phyloP scores from a whole-genome alignment of 352 stramenopile genomes.

The Globisporangium viniferum region DNA sequence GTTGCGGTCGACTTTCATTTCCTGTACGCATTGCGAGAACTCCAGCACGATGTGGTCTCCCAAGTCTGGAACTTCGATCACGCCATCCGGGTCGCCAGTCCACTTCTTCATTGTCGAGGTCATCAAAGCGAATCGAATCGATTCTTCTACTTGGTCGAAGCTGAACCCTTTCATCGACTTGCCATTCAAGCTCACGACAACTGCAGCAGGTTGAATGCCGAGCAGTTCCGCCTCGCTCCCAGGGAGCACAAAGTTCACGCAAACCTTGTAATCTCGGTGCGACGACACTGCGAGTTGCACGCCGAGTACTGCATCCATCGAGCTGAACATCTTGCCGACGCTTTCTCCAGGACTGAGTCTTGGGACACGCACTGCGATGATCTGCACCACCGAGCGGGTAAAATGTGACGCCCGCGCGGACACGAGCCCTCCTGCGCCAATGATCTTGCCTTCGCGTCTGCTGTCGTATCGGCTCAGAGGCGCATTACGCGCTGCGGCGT shows the following conservation, averaged over 20 bases:
- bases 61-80: conserved; percentile 30
- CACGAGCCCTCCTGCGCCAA: conserved; percentile 9
- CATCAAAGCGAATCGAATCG: conserved; percentile 35
- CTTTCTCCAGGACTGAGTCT: conserved; percentile 22
- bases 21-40: conserved; percentile 60
- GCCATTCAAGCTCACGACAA: conserved; percentile 61
- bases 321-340: conserved; percentile 43
- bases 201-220: conserved; percentile 45
- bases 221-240: conserved; percentile 45
- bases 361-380: conserved; percentile 43
- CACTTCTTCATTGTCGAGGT: conserved; percentile 16
- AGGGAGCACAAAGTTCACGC: conserved; percentile 62
- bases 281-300: conserved; percentile 57
- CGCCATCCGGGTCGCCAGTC: conserved; percentile 2
- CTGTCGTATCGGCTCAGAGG: conserved; percentile 15
- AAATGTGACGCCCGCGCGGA: conserved; percentile 26
- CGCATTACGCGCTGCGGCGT: not conserved
- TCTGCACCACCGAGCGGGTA: conserved; percentile 47
- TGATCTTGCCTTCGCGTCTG: conserved; percentile 14
- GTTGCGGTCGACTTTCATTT: conserved; percentile 68
- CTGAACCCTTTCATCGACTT: conserved; percentile 44
- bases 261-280: conserved; percentile 56
- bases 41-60: conserved; percentile 41
- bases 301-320: conserved; percentile 47
- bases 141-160: conserved; percentile 45